Percentiles rank a stretch among this genome's conserved stretches.
phyloP scores from a whole-genome alignment of 2,329 filamentous ascomycete species.

The Aspergillus fumigatus region DNA sequence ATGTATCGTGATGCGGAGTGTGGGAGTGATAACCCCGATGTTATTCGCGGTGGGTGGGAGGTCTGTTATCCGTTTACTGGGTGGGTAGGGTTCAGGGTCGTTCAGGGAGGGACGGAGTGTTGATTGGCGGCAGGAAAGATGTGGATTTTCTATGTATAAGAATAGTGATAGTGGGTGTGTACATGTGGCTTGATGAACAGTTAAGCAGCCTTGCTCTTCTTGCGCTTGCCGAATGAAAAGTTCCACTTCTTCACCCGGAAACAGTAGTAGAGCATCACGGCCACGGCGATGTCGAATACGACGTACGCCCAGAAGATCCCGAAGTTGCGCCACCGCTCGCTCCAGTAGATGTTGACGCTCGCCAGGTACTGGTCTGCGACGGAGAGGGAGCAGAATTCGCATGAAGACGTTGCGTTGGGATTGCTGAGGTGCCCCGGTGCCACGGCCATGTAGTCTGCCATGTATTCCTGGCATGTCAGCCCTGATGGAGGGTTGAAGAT shows the following conservation, averaged over 20 bases:
- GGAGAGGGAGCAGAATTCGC: constrained; percentile 45
- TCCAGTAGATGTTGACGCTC: constrained; percentile 47
- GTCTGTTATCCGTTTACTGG: constrained; percentile 21
- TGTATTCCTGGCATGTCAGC: constrained; percentile 57
- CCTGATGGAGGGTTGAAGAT: constrained; percentile 56
- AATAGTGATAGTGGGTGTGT: background rate
- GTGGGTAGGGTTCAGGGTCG: constrained; percentile 18
- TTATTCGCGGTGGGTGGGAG: constrained; percentile 21
- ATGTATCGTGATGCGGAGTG: constrained; percentile 18
- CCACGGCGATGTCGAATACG: constrained; percentile 51
- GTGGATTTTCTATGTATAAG: background rate
- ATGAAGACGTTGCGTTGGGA: constrained; percentile 44
- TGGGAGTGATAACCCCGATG: constrained; percentile 1
- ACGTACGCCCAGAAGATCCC: constrained; percentile 59
- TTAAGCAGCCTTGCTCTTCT: background rate
- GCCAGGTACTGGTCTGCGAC: constrained; percentile 38
- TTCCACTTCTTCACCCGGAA: constrained; percentile 27
- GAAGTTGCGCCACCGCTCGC: constrained; percentile 64
- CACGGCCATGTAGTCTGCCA: constrained; percentile 46
- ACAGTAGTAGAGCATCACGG: constrained; percentile 43
- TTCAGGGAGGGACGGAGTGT: constrained; percentile 9
- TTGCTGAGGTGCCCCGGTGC: constrained; percentile 55
- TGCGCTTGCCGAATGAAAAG: constrained; percentile 6
- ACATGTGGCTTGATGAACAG: background rate
- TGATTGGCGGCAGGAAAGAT: background rate